Evolutionary conservation across 306 rosid species (phyloP).

Genomic region (Psophocarpus tetragonolobus): DNA sequence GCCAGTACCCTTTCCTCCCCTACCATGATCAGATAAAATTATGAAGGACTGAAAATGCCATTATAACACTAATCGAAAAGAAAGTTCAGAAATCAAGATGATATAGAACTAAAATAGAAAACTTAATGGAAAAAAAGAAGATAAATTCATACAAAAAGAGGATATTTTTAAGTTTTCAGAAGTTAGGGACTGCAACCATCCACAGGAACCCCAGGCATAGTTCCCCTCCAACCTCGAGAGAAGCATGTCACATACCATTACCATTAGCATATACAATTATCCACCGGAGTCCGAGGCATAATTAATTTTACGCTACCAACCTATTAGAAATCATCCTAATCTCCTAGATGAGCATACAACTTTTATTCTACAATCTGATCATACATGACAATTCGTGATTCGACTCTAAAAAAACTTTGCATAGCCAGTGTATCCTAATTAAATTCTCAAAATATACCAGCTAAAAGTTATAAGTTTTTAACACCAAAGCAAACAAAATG

Average conservation of each 20-base stretch:
- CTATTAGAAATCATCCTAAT: neutral
- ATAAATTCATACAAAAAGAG: slow-evolving; percentile 6
- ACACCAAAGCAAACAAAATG: neutral
- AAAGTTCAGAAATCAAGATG: neutral
- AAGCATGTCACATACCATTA: neutral
- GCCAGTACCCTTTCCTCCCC: slow-evolving; percentile 81
- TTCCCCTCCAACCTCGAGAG: neutral
- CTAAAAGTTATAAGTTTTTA: neutral
- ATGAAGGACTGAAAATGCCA: slow-evolving; percentile 1
- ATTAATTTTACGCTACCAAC: neutral
- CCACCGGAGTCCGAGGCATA: no score
- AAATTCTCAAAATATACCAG: neutral
- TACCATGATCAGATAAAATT: slow-evolving; percentile 38
- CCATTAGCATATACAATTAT: neutral
- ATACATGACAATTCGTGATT: neutral
- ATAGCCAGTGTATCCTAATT: neutral
- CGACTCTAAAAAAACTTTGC: neutral
- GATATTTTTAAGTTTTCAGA: neutral
- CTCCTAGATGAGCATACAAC: no score
- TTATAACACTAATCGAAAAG: slow-evolving; percentile 10
- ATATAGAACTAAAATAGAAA: neutral
- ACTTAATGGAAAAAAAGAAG: neutral
- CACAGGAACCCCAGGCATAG: neutral
- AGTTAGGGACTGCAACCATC: slow-evolving; percentile 7
- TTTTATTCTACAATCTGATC: neutral